A percentile compares a stretch with the other conserved stretches of the same genome.
Conservation (phyloP, 352 stramenopile genomes). For the Globisporangium barbulae region DNA sequence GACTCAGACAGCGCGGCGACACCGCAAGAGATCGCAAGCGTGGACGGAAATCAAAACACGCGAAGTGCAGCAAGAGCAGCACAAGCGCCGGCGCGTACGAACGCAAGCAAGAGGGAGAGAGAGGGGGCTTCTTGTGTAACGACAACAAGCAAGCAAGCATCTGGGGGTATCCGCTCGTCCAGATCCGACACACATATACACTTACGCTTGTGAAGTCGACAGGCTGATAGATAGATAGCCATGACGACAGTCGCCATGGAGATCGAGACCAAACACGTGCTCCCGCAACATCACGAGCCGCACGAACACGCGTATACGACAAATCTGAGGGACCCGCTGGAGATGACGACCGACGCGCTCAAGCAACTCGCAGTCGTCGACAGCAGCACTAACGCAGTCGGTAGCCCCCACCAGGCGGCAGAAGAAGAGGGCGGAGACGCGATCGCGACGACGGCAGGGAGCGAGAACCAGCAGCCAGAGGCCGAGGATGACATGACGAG, state of each 20-base stretch:
- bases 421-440: neutral
- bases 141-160: too few species aligned
- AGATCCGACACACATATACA: neutral
- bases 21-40: too few species aligned
- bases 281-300: neutral
- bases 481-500: slow-evolving; percentile 5
- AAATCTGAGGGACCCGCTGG: neutral
- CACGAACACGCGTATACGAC: neutral
- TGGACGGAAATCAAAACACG: too few species aligned
- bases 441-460: neutral
- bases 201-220: slow-evolving; percentile 1
- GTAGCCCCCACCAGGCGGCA: neutral
- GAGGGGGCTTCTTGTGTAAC: too few species aligned
- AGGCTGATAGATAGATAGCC: neutral
- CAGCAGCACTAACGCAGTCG: neutral
- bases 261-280: slow-evolving; percentile 11
- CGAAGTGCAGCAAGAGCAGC: too few species aligned
- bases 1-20: too few species aligned
- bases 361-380: neutral
- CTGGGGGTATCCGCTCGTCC: neutral
- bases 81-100: too few species aligned
- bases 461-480: slow-evolving; percentile 11
- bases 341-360: neutral
- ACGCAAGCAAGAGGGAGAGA: too few species aligned
- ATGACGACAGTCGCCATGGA: slow-evolving; percentile 13